These are phyloP conservation scores for Aspergillus neotritici DNA, from an alignment of 2,329 filamentous ascomycete species.

Conservation along the genomic window DNA sequence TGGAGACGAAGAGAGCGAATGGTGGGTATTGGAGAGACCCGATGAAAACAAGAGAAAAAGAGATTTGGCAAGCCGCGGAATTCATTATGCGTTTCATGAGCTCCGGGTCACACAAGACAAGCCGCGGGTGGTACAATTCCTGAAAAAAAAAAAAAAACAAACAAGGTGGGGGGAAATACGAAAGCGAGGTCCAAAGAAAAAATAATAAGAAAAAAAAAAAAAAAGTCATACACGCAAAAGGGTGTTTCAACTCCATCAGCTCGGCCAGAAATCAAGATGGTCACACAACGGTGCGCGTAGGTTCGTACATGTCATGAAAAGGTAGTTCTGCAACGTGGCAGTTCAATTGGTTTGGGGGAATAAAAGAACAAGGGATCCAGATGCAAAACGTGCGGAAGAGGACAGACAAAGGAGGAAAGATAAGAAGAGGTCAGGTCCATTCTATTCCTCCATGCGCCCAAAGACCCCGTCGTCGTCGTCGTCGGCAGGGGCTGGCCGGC, in stretches of 20 bases:
- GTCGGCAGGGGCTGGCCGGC: slow-evolving; percentile 57
- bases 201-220: not conserved
- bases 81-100: slow-evolving; percentile 9
- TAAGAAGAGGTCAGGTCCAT: slow-evolving; percentile 14
- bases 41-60: not conserved
- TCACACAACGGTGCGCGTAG: slow-evolving; percentile 29
- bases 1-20: too few species aligned
- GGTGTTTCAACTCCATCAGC: slow-evolving; percentile 20
- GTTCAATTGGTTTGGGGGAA: slow-evolving; percentile 3
- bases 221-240: slow-evolving; percentile 20
- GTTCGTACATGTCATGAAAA: slow-evolving; percentile 36
- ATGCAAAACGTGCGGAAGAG: not conserved
- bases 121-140: slow-evolving; percentile 9
- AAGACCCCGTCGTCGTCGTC: slow-evolving; percentile 96
- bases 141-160: slow-evolving; percentile 17
- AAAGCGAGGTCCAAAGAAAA: too few species aligned
- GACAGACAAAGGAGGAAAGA: not conserved
- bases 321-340: slow-evolving; percentile 17
- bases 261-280: slow-evolving; percentile 21
- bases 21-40: too few species aligned
- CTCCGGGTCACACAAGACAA: slow-evolving; percentile 4
- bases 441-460: slow-evolving; percentile 92
- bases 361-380: not conserved
- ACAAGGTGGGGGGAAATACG: slow-evolving; percentile 11
- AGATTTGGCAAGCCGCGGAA: slow-evolving; percentile 4